phyloP scores from a whole-genome alignment of 2,329 filamentous ascomycete genomes.

The Fusarium nurragi region DNA sequence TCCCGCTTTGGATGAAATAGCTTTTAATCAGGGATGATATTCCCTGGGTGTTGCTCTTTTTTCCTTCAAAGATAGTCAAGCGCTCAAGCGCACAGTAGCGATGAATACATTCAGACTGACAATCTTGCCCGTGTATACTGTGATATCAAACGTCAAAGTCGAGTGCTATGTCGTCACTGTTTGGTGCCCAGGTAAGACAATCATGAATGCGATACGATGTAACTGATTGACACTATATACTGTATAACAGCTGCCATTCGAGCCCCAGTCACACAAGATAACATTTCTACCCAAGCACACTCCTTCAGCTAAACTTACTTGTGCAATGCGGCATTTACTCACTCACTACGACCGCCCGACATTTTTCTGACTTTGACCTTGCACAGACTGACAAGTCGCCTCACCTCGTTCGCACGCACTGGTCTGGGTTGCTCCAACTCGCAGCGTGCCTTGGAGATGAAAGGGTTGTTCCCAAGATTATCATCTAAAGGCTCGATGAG shows the following conservation, averaged over 20 bases:
- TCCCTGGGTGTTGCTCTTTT: constrained; percentile 5
- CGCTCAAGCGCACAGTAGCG: constrained; percentile 18
- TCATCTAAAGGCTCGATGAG: background rate
- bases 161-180: background rate
- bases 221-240: constrained; percentile 19
- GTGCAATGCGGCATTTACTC: constrained; percentile 4
- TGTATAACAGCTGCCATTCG: constrained; percentile 21
- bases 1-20: background rate
- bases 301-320: background rate
- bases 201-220: background rate
- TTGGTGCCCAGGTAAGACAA: background rate
- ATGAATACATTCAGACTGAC: constrained; percentile 4
- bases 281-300: constrained; percentile 3
- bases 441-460: constrained; percentile 45
- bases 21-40: constrained; percentile 2
- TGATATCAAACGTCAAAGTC: background rate
- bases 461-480: constrained; percentile 20
- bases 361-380: constrained; percentile 40
- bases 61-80: constrained; percentile 16
- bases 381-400: constrained; percentile 45
- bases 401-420: constrained; percentile 45
- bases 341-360: constrained; percentile 33
- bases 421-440: constrained; percentile 47
- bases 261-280: constrained; percentile 18
- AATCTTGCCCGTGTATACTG: background rate